Evolutionary conservation across 2,329 filamentous ascomycete species (phyloP).

Genomic region (Cladosporium sp.): DNA sequence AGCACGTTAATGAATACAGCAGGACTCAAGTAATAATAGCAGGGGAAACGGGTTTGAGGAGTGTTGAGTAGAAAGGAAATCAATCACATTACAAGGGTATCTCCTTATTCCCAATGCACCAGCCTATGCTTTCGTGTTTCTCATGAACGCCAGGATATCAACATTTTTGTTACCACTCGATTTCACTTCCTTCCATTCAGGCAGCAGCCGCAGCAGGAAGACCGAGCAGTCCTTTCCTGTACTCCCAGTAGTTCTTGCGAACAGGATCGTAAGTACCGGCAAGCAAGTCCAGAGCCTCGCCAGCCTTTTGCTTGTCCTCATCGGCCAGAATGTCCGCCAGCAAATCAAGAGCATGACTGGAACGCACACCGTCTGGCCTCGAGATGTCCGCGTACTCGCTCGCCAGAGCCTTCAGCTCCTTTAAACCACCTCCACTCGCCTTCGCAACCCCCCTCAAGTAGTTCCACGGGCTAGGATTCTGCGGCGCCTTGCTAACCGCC

Average conservation of each 20-base stretch:
- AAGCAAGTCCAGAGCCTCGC: slow-evolving; percentile 69
- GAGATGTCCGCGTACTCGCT: slow-evolving; percentile 54
- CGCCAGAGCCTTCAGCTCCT: slow-evolving; percentile 55
- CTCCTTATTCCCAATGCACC: slow-evolving; percentile 10
- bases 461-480: slow-evolving; percentile 94
- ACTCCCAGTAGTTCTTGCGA: slow-evolving; percentile 89
- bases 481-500: slow-evolving; percentile 76
- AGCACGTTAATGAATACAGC: neutral
- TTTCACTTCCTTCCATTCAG: neutral
- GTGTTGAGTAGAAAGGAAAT: neutral
- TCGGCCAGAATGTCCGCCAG: slow-evolving; percentile 66
- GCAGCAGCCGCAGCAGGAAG: slow-evolving; percentile 14
- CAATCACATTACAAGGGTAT: slow-evolving; percentile 15
- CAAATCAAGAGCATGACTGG: slow-evolving; percentile 67
- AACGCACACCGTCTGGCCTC: slow-evolving; percentile 55
- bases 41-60: neutral
- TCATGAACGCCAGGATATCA: slow-evolving; percentile 3
- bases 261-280: slow-evolving; percentile 89
- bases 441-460: slow-evolving; percentile 77
- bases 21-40: neutral
- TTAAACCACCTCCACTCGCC: slow-evolving; percentile 58
- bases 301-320: slow-evolving; percentile 60
- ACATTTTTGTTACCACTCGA: neutral
- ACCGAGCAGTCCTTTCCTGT: slow-evolving; percentile 57
- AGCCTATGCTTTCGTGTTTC: slow-evolving; percentile 8